Conservation (phyloP, 2,329 filamentous ascomycete species). For the Byssochlamys sp. region DNA sequence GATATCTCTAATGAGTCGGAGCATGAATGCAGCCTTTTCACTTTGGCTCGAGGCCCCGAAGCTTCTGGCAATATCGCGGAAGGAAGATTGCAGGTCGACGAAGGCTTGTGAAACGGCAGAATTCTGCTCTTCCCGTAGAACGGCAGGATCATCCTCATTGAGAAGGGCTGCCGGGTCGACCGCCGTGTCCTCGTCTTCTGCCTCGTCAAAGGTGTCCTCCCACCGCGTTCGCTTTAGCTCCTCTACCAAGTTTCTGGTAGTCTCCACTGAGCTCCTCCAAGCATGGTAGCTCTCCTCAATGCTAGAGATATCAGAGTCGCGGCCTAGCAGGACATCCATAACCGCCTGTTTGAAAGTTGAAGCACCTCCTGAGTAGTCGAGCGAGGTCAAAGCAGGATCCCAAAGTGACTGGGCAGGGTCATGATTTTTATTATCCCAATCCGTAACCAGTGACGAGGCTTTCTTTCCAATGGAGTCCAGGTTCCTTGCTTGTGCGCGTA, state of each 20-base stretch:
- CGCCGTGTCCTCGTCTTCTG: constrained; percentile 29
- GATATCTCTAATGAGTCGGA: constrained; percentile 67
- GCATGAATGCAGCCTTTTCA: constrained; percentile 51
- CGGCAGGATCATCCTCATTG: constrained; percentile 60
- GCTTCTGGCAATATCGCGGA: constrained; percentile 38
- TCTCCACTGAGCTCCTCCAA: constrained; percentile 67
- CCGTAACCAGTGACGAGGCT: constrained; percentile 51
- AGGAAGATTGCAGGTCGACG: constrained; percentile 39
- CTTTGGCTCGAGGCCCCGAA: constrained; percentile 39
- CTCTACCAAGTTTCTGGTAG: constrained; percentile 20
- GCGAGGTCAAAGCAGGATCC: constrained; percentile 54
- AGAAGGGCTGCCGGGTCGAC: constrained; percentile 39
- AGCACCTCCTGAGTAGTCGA: constrained; percentile 58
- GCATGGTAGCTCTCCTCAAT: constrained; percentile 56
- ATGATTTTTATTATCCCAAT: constrained; percentile 49
- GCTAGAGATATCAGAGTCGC: constrained; percentile 55
- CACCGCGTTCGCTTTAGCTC: constrained; percentile 27
- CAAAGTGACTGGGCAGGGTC: constrained; percentile 53
- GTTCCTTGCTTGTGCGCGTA: constrained; percentile 55
- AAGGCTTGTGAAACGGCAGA: constrained; percentile 50
- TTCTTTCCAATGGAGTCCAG: constrained; percentile 57
- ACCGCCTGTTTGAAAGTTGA: constrained; percentile 60
- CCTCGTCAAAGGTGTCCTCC: constrained; percentile 31
- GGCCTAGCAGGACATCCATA: constrained; percentile 60
- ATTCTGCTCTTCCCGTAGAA: constrained; percentile 52